These are phyloP conservation scores for Yarrowia porcina DNA, from an alignment of 805 yeast species.

Conservation along the genomic window DNA sequence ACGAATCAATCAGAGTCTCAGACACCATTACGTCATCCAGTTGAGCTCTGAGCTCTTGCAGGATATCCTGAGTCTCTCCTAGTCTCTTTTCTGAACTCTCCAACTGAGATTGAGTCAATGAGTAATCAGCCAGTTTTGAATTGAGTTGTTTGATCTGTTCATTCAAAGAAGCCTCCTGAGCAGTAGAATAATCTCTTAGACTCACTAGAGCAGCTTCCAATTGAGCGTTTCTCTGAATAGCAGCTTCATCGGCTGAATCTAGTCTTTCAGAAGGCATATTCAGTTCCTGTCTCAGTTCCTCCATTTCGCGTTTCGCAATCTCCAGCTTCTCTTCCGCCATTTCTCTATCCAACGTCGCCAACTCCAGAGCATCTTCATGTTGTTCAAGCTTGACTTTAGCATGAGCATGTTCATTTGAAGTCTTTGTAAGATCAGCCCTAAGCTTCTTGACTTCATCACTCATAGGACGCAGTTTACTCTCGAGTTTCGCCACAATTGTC, in stretches of 20 bases:
- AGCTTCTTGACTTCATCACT: conserved; percentile 34
- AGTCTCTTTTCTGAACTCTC: conserved; percentile 27
- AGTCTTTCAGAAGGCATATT: conserved; percentile 26
- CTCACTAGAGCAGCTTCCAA: conserved; percentile 46
- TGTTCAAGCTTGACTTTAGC: conserved; percentile 30
- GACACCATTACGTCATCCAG: conserved; percentile 39
- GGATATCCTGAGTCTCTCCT: conserved; percentile 29
- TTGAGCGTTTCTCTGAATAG: conserved; percentile 38
- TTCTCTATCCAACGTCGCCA: conserved; percentile 39
- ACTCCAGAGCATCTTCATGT: conserved; percentile 36
- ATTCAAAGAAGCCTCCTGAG: conserved; percentile 31
- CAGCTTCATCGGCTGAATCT: not conserved
- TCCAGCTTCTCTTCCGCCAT: conserved; percentile 39
- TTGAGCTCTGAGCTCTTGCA: conserved; percentile 33
- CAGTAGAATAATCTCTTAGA: conserved; percentile 36
- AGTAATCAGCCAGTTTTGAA: conserved; percentile 28
- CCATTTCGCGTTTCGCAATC: conserved; percentile 33
- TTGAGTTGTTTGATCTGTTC: conserved; percentile 30
- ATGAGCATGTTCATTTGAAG: not conserved
- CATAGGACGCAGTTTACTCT: conserved; percentile 36
- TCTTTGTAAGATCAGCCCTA: conserved; percentile 28
- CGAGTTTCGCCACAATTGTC: conserved; percentile 35
- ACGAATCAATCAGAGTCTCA: conserved; percentile 40
- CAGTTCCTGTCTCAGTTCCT: conserved; percentile 31
- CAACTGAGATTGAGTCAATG: conserved; percentile 27